Base-by-base conservation (phyloP, 2,329 filamentous ascomycete species). In the Fusarium dimerum region DNA sequence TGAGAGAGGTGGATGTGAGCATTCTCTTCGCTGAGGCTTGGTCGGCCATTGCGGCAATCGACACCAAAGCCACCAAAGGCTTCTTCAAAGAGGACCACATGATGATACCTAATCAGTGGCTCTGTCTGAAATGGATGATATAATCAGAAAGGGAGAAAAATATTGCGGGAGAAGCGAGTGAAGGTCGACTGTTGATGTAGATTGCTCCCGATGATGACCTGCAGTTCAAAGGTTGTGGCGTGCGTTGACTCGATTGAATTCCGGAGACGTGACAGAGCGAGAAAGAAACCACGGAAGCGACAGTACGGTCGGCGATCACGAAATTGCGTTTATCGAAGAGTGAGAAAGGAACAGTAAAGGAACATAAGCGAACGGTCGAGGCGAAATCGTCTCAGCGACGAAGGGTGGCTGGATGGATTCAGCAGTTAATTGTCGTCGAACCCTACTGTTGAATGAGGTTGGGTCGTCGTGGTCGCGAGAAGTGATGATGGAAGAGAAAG, bases 1-100 rank as follows among this genome's bases (percentile, higher is more conserved):
- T 92, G 62, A 97, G 82, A 26, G 92, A 95, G 68, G 83, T 89
- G 50, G 92, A 94, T 64, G 86, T 79, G 66, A 97, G 88, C 67
- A 90, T 78, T 59, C 80, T 81, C 67, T 84, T 79, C 57, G 84
- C 88, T 52, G 82, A 66, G 16, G 77, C 79, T 54, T 82, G 73
- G 47, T 82, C 68, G 38, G 72, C 60, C 50, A 78, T 53, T 40
- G 73, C 67, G 56, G 75, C 72, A 62, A 79, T 64, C 47, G 75
- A 73, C 68, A 77, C 70, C 62, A 81, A 65, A 50, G 78, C 63
- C 59, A 76, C 68, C 50, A 79, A 64, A 62, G 79, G 75, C 66
- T 73, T 71, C 62, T 73, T 67, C 45, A 73, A 66, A 51, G 74
- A 71, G 63, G 74, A 76, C 72, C 75, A 75, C 80, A 82, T 82